These are phyloP conservation scores for Backusella mclennaniae DNA, from an alignment of 192 early-diverging fungal genomes.

Conservation along the genomic window DNA sequence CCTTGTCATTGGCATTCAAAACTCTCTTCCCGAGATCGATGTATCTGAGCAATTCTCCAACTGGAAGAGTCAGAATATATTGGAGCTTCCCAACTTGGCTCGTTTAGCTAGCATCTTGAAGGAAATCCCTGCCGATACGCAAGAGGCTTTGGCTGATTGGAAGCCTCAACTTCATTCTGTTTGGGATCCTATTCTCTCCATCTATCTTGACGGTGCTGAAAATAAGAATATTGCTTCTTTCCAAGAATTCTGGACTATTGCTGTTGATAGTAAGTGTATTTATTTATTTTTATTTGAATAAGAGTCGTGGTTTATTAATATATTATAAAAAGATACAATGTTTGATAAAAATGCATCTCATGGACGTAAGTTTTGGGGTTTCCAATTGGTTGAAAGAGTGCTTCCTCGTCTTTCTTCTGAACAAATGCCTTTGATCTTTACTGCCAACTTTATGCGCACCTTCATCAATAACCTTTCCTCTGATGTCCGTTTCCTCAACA, in stretches of 20 bases:
- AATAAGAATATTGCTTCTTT: conserved; percentile 52
- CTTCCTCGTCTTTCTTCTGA: conserved; percentile 52
- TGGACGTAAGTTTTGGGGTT: conserved; percentile 89
- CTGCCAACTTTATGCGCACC: conserved; percentile 80
- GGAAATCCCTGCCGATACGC: conserved; percentile 35
- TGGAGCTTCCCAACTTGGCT: conserved; percentile 30
- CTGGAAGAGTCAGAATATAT: conserved; percentile 35
- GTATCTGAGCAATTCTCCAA: conserved; percentile 20
- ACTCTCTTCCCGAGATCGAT: conserved; percentile 32
- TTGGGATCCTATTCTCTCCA: conserved; percentile 69
- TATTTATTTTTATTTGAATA: no score
- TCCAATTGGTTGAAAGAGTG: conserved; percentile 77
- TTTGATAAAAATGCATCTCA: conserved; percentile 73
- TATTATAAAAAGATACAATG: conserved; percentile 51
- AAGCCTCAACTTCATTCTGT: conserved; percentile 80
- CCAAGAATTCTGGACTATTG: conserved; percentile 75
- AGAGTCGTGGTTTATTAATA: no score
- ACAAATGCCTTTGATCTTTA: conserved; percentile 71
- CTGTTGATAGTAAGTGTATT: conserved; percentile 62
- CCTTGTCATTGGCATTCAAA: conserved; percentile 46
- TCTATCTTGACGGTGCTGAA: conserved; percentile 45
- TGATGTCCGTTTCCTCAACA: conserved; percentile 74
- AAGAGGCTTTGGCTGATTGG: conserved; percentile 55
- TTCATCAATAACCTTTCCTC: conserved; percentile 85
- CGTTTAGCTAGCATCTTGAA: conserved; percentile 33